Evolutionary conservation across 1,284 basidiomycete genomes (phyloP).

Genomic region (Exobasidium rhododendri): DNA sequence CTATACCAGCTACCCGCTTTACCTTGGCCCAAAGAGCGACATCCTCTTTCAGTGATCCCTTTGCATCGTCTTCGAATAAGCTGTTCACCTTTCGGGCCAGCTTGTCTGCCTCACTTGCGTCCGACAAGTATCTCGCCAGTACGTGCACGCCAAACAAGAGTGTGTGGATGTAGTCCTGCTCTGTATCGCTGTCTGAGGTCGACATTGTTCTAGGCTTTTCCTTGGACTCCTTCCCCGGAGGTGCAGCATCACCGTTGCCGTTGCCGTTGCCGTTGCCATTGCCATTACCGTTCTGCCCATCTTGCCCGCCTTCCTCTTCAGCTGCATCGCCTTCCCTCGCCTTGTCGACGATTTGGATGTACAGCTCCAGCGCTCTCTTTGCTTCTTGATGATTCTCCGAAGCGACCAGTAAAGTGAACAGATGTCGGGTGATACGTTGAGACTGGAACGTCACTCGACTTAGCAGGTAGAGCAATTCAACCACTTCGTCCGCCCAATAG

Average conservation of each 20-base stretch:
- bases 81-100: conserved; percentile 32
- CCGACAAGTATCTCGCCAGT: conserved; percentile 27
- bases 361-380: conserved; percentile 36
- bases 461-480: conserved; percentile 44
- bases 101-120: conserved; percentile 30
- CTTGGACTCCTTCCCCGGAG: conserved; percentile 14
- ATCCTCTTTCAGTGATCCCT: conserved; percentile 12
- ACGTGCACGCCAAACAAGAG: conserved; percentile 41
- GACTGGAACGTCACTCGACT: conserved; percentile 49
- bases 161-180: conserved; percentile 33
- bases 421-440: conserved; percentile 41
- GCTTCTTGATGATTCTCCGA: conserved; percentile 49
- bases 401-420: conserved; percentile 43
- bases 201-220: conserved; percentile 17
- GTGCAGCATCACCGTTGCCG: no score
- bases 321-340: conserved; percentile 37
- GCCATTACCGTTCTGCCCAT: conserved; percentile 5
- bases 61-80: conserved; percentile 26
- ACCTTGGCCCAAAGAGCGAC: conserved; percentile 24
- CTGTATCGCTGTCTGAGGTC: conserved; percentile 29
- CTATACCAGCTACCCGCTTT: conserved; percentile 32
- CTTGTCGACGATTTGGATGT: conserved; percentile 48
- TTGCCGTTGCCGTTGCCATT: conserved; percentile 15
- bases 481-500: conserved; percentile 45
- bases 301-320: conserved; percentile 11